Percentiles rank a stretch among this genome's conserved stretches.
Evolutionary conservation across 306 rosid species (phyloP).

Genomic region (Lablab purpureus): DNA sequence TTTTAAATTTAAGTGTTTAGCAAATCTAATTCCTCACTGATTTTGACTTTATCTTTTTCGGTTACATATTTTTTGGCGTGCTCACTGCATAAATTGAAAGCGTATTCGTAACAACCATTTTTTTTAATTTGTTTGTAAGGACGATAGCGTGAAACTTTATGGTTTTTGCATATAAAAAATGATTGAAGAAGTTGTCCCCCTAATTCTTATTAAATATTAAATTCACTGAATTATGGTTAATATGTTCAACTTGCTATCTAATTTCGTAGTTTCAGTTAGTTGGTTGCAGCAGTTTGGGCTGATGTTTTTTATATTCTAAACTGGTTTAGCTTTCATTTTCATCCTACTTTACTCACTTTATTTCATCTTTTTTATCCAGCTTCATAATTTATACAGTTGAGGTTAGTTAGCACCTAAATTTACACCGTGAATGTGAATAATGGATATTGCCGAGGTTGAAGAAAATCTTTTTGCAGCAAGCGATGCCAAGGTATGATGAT

Average conservation of each 20-base stretch:
- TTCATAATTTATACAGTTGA: slow-evolving; percentile 52
- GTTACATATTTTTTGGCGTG: not conserved
- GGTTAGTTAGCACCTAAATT: slow-evolving; percentile 41
- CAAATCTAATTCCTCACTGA: not conserved
- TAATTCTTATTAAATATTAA: not conserved
- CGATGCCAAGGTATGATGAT: slow-evolving; percentile 77
- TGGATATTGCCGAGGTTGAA: slow-evolving; percentile 78
- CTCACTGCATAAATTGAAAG: not conserved
- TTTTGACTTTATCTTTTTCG: slow-evolving; percentile 29
- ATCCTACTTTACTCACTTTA: slow-evolving; percentile 34
- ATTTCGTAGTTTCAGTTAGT: not conserved
- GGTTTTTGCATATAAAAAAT: not conserved
- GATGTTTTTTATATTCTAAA: not conserved
- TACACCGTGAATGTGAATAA: slow-evolving; percentile 47
- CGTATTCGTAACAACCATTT: not conserved
- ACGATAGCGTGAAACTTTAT: slow-evolving; percentile 34
- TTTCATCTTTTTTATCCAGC: slow-evolving; percentile 29
- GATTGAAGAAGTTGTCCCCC: not conserved
- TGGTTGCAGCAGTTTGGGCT: not conserved
- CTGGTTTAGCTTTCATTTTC: not conserved
- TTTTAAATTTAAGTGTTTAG: not conserved
- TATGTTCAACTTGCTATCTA: slow-evolving; percentile 1
- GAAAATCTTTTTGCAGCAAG: slow-evolving; percentile 79
- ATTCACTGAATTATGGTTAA: slow-evolving; percentile 4
- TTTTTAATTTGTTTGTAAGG: not conserved